A percentile compares a stretch with the other conserved stretches of the same genome.
phyloP scores from a whole-genome alignment of 2,329 filamentous ascomycete species.

The Akanthomyces muscarius region DNA sequence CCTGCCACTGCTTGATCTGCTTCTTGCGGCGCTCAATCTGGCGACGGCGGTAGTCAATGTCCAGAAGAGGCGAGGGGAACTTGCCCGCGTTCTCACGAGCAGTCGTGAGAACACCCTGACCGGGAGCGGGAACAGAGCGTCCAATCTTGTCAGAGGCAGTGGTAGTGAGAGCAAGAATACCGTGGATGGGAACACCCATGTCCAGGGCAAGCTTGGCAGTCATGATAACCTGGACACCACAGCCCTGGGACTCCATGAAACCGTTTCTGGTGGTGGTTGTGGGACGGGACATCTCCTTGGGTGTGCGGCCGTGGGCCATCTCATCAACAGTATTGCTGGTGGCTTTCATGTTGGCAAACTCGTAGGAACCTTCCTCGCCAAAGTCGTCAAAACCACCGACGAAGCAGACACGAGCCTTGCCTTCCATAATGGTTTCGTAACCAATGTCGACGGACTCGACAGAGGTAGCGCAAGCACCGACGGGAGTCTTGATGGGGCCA shows the following conservation, averaged over 20 bases:
- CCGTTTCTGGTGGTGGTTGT: constrained; percentile 95
- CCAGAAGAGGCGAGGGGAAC: constrained; percentile 90
- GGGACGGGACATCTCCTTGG: constrained; percentile 95
- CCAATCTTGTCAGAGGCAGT: constrained; percentile 99
- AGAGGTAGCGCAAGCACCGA: constrained; percentile 94
- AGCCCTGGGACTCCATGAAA: constrained; percentile 99
- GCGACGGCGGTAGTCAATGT: constrained; percentile 94
- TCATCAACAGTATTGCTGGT: constrained; percentile 98
- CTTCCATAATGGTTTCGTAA: constrained; percentile 97
- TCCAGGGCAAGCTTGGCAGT: constrained; percentile 91
- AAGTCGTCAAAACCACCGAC: constrained; percentile 99
- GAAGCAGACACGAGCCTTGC: constrained; percentile 95
- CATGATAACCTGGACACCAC: constrained; percentile 98
- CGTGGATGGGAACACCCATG: constrained; percentile 98
- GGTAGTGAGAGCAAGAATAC: constrained; percentile 86
- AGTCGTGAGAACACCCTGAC: constrained; percentile 93
- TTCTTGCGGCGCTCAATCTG: constrained; percentile 91
- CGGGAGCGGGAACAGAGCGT: constrained; percentile 91
- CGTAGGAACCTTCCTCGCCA: constrained; percentile 97
- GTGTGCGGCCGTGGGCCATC: constrained; percentile 90
- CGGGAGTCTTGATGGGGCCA: constrained; percentile 96
- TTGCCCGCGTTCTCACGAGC: constrained; percentile 87
- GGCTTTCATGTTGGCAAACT: constrained; percentile 99
- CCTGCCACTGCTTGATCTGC: constrained; percentile 95
- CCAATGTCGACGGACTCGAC: constrained; percentile 97